Percentiles rank a stretch among this genome's conserved stretches.
These are phyloP conservation scores for Oryza meyeriana DNA, from an alignment of 176 grass and related monocot genomes.

Conservation along the genomic window DNA sequence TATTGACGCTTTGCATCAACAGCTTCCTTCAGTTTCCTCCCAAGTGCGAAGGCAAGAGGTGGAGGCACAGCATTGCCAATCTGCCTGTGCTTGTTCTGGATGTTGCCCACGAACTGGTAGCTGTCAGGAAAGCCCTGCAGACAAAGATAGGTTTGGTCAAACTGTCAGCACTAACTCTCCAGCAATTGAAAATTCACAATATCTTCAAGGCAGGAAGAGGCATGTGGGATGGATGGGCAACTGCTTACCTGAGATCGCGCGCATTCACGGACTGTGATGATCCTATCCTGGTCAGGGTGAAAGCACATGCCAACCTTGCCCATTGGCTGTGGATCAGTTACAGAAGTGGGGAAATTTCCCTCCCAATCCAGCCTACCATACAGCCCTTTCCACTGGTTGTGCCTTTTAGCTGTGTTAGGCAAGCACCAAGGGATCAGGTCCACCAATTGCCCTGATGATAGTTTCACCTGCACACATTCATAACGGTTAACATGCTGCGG, in stretches of 20 bases:
- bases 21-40: constrained; percentile 84
- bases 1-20: constrained; percentile 25
- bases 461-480: constrained; percentile 62
- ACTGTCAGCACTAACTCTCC: not conserved
- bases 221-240: not conserved
- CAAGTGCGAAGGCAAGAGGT: constrained; percentile 83
- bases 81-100: constrained; percentile 90
- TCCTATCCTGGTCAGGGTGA: constrained; percentile 89
- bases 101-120: constrained; percentile 79
- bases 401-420: constrained; percentile 96
- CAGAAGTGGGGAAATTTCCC: constrained; percentile 95
- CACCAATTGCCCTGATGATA: constrained; percentile 85
- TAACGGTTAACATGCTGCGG: not conserved
- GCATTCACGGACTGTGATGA: constrained; percentile 84
- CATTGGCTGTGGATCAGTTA: constrained; percentile 96
- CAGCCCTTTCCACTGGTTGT: constrained; percentile 99
- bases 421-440: constrained; percentile 98
- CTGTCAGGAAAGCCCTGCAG: constrained; percentile 88
- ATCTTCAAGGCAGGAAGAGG: not conserved
- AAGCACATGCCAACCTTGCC: constrained; percentile 98
- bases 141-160: constrained; percentile 13
- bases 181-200: not conserved
- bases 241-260: constrained; percentile 74
- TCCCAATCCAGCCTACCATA: constrained; percentile 96
- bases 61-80: constrained; percentile 97